Conservation (phyloP, 2,329 filamentous ascomycete species). For the Claviceps quebecensis region DNA sequence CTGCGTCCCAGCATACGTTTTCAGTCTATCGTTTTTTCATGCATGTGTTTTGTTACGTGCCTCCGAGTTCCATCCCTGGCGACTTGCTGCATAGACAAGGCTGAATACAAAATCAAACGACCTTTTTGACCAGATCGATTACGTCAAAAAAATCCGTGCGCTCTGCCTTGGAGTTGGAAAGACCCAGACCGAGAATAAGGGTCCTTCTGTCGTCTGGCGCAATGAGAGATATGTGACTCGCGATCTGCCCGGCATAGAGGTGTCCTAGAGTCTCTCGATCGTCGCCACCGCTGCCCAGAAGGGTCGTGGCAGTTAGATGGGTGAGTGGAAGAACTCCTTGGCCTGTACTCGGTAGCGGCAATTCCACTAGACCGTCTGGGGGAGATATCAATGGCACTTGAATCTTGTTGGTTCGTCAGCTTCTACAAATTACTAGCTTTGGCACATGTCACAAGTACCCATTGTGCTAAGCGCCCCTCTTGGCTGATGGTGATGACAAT, state of each 20-base stretch:
- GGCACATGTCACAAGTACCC: conserved; percentile 43
- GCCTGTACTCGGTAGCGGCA: conserved; percentile 34
- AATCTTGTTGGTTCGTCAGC: conserved; percentile 33
- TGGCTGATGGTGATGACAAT: conserved; percentile 84
- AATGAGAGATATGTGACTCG: conserved; percentile 59
- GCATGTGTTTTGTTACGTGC: background rate
- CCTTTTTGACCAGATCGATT: conserved; percentile 46
- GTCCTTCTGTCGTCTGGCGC: conserved; percentile 50
- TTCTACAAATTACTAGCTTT: background rate
- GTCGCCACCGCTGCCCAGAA: conserved; percentile 70
- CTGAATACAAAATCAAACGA: conserved; percentile 24
- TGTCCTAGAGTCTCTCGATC: conserved; percentile 75
- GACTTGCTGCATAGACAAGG: background rate
- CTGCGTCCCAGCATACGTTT: background rate
- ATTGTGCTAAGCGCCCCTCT: conserved; percentile 74
- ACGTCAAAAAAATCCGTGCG: conserved; percentile 51
- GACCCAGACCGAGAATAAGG: conserved; percentile 47
- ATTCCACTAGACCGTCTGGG: conserved; percentile 49
- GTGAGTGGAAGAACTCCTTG: conserved; percentile 54
- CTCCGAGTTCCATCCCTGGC: background rate
- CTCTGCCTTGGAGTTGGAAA: conserved; percentile 34
- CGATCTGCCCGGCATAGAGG: conserved; percentile 79
- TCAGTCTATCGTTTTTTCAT: background rate
- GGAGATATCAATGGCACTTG: conserved; percentile 65
- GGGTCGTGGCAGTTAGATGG: conserved; percentile 72